These are phyloP conservation scores for Pythium dissotocum DNA, from an alignment of 352 stramenopile genomes.

Conservation along the genomic window DNA sequence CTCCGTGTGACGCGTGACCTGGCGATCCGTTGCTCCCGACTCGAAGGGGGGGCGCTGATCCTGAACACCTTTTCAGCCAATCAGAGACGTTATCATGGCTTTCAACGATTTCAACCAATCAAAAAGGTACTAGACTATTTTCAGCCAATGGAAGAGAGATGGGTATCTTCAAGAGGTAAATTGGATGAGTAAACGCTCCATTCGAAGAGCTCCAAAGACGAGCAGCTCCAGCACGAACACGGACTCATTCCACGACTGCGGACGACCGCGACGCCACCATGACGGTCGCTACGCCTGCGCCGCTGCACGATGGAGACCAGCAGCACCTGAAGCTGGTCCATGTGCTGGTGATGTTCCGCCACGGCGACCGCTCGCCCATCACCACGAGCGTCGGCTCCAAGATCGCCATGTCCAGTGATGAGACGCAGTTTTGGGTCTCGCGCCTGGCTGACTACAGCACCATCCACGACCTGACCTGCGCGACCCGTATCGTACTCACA, in stretches of 20 bases:
- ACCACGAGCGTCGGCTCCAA: constrained; percentile 47
- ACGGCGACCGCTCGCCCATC: constrained; percentile 80
- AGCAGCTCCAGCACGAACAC: constrained; percentile 1
- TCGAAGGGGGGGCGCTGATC: constrained; percentile 20
- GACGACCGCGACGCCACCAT: background rate
- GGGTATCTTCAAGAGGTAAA: constrained; percentile 18
- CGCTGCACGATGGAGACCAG: background rate
- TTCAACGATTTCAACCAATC: constrained; percentile 13
- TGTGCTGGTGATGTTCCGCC: constrained; percentile 73
- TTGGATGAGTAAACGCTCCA: constrained; percentile 31
- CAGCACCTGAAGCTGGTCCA: constrained; percentile 49
- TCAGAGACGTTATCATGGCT: constrained; percentile 8
- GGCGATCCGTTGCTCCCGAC: constrained; percentile 10
- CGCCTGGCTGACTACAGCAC: constrained; percentile 43
- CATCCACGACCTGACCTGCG: constrained; percentile 50
- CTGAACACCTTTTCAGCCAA: constrained; percentile 26
- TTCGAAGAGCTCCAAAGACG: constrained; percentile 3
- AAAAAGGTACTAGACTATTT: background rate
- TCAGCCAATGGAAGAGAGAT: constrained; percentile 12
- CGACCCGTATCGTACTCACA: constrained; percentile 40
- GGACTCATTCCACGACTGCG: background rate
- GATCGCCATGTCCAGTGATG: constrained; percentile 41
- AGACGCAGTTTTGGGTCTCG: constrained; percentile 68
- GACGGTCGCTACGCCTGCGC: background rate
- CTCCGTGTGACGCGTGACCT: constrained; percentile 29